Base-by-base conservation (phyloP, 768 basidiomycete genomes). In the Hygrophoropsis aurantiaca region DNA sequence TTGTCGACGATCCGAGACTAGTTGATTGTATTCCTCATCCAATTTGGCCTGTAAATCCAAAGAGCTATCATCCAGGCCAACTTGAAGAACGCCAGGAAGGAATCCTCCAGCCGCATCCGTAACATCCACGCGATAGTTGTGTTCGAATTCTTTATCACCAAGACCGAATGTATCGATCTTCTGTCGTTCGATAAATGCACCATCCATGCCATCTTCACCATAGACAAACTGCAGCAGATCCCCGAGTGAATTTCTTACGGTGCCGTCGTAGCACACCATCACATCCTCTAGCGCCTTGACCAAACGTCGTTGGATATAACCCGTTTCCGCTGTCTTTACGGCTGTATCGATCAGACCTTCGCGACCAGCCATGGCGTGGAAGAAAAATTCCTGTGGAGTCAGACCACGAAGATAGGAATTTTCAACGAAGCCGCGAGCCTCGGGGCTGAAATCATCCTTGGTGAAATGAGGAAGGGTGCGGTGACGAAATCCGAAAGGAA, bases 301-400 rank as follows among this genome's bases (percentile, higher is more conserved):
- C 53, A 99, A 76, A 49, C 95, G 90, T 59, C 95, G 90, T 66
- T 99, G 97, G 59, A 98, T 99, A 65, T 98, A 98, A 55, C 97
- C 97, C 0, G 97, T 98, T 71, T 99, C 97, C 38, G 97, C 97
- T 4, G 97, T 99, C 75, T 99, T 99, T 66, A 99, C 94, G 33
- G 97, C 97, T 3, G 97, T 98, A 77, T 99, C 97, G 59, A 98
- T 97, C 44, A 99, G 71, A 76, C 97, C 97, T 70, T 98, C 97
- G 57, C 97, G 90, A 69, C 97, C 95, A 58, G 95, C 95, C 95
- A 98, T 98, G 47, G 97, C 97, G 67, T 99, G 97, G 84, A 99
- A 98, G 79, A 98, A 98, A 77, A 92, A 99, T 63, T 99, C 97
- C 54, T 97, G 94, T 0, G 97, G 95, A 3, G 94, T 98, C 50